A percentile compares a stretch with the other conserved stretches of the same genome.
Evolutionary conservation across 1,284 basidiomycete species (phyloP).

Genomic region (Apiotrichum sp.): DNA sequence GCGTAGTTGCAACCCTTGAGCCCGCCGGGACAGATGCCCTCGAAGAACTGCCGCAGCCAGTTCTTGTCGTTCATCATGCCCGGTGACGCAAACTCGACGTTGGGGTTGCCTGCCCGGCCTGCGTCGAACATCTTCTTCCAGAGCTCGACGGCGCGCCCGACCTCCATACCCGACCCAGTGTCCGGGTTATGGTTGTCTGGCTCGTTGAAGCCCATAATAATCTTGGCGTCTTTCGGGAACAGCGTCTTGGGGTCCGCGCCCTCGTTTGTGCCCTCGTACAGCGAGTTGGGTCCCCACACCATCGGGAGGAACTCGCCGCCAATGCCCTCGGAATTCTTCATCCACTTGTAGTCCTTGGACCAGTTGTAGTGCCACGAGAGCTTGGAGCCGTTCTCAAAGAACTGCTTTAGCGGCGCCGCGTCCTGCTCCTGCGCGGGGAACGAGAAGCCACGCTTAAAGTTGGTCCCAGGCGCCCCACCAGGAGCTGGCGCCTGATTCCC

Average conservation of each 20-base stretch:
- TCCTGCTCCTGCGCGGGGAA: neutral
- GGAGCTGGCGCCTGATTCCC: no score
- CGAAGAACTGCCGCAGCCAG: slow-evolving; percentile 22
- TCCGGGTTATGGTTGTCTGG: neutral
- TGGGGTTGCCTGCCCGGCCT: neutral
- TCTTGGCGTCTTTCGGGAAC: neutral
- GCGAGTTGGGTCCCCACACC: neutral
- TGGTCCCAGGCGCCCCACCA: no score
- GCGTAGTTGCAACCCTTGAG: slow-evolving; percentile 18
- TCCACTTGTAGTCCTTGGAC: neutral
- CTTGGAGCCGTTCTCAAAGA: neutral
- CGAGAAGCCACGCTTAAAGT: neutral
- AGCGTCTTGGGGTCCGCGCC: neutral
- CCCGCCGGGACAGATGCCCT: slow-evolving; percentile 4
- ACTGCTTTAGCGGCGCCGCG: neutral
- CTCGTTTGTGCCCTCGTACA: no score
- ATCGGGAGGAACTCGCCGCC: neutral
- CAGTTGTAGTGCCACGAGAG: neutral
- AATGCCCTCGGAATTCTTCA: neutral
- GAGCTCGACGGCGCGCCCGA: neutral
- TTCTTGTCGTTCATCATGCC: slow-evolving; percentile 24
- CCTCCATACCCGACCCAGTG: neutral
- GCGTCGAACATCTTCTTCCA: neutral
- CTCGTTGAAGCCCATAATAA: slow-evolving; percentile 5
- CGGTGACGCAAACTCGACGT: slow-evolving; percentile 21